A percentile compares a stretch with the other conserved stretches of the same genome.
Evolutionary conservation across 768 basidiomycete genomes (phyloP).

Genomic region (Russula ochroleuca): DNA sequence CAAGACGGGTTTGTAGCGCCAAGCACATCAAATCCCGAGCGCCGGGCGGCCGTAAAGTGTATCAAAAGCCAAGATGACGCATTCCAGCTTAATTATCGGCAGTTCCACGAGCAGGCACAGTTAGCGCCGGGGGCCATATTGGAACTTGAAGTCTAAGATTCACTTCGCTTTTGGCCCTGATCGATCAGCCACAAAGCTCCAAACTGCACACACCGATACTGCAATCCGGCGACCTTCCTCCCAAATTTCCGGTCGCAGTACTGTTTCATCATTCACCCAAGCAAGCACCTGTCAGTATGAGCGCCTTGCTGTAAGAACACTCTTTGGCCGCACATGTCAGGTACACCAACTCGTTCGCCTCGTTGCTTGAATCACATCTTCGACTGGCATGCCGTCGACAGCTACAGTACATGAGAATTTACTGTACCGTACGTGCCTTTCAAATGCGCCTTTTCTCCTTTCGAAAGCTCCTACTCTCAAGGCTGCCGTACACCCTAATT

Average conservation of each 20-base stretch:
- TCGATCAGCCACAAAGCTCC: not conserved
- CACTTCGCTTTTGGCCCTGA: not conserved
- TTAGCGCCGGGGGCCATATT: not conserved
- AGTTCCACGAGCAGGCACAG: not conserved
- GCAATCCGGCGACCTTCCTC: not conserved
- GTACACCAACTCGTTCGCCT: not conserved
- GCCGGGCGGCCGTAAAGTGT: not conserved
- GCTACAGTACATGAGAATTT: slow-evolving; percentile 4
- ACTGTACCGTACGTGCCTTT: not conserved
- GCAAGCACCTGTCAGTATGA: not conserved
- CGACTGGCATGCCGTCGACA: not conserved
- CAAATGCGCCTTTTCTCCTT: slow-evolving; percentile 11
- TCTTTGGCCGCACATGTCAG: slow-evolving; percentile 3
- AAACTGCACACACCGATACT: not conserved
- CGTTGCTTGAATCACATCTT: not conserved
- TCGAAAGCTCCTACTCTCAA: not conserved
- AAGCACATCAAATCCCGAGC: not conserved
- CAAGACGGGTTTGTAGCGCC: too few species aligned
- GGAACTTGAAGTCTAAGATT: not conserved
- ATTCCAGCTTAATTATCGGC: not conserved
- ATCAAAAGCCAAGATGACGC: not conserved
- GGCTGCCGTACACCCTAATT: not conserved
- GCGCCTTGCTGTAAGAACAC: not conserved
- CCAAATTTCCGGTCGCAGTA: not conserved
- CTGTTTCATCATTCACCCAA: not conserved